Evolutionary conservation across 2,329 filamentous ascomycete species (phyloP).

Genomic region (Ambrosiella cleistominuta): DNA sequence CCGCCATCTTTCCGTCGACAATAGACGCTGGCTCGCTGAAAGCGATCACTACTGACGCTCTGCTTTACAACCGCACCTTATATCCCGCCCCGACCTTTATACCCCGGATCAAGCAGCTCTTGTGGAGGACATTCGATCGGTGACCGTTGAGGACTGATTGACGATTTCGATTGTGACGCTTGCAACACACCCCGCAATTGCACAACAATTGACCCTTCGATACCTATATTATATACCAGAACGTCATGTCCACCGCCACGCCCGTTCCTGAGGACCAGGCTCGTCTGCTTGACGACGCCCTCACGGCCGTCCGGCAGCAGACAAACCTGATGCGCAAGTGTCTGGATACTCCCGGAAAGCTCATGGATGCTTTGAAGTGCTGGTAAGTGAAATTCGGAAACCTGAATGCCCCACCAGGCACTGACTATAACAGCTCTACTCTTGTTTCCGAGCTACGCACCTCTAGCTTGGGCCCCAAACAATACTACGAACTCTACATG

Average conservation of each 20-base stretch:
- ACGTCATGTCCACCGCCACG: slow-evolving; percentile 34
- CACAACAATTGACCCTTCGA: no score
- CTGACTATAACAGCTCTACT: slow-evolving; percentile 53
- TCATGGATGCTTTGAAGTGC: slow-evolving; percentile 99
- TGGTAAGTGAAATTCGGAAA: slow-evolving; percentile 40
- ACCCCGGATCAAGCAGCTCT: background rate
- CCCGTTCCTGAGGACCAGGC: slow-evolving; percentile 59
- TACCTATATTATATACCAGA: no score
- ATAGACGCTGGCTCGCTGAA: background rate
- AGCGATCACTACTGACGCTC: background rate
- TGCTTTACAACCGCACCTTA: background rate
- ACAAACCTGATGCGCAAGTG: slow-evolving; percentile 94
- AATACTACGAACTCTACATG: slow-evolving; percentile 99
- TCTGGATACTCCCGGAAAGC: slow-evolving; percentile 88
- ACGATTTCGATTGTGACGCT: no score
- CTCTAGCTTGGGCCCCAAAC: slow-evolving; percentile 91
- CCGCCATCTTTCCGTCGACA: background rate
- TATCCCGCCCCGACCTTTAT: background rate
- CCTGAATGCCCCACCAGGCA: background rate
- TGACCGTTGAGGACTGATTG: no score
- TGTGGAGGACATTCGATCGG: background rate
- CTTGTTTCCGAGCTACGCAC: slow-evolving; percentile 96
- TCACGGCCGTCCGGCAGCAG: slow-evolving; percentile 93
- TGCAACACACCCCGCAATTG: no score
- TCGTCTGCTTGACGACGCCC: slow-evolving; percentile 89